A percentile compares a stretch with the other conserved stretches of the same genome.
Evolutionary conservation across 306 rosid genomes (phyloP).

Genomic region (Gleditsia sinensis): DNA sequence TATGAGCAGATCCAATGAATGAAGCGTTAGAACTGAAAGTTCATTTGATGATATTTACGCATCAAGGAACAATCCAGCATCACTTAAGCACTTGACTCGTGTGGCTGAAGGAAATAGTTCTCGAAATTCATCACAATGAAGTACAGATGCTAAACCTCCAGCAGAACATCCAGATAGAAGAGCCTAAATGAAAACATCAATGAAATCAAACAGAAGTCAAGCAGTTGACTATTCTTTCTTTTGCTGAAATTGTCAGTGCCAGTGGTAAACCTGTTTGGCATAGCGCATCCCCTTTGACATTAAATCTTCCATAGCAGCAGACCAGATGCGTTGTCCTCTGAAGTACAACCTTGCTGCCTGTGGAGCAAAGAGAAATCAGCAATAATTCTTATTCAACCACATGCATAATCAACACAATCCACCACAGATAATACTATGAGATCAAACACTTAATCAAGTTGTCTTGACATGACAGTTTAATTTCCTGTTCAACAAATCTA

Average conservation of each 20-base stretch:
- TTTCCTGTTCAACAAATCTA: neutral
- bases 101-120: slow-evolving; percentile 44
- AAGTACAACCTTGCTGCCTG: slow-evolving; percentile 70
- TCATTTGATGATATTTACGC: neutral
- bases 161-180: slow-evolving; percentile 72
- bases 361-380: slow-evolving; percentile 25
- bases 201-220: neutral
- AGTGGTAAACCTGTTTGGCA: slow-evolving; percentile 64
- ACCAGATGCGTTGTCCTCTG: slow-evolving; percentile 90
- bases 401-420: slow-evolving; percentile 12
- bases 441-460: slow-evolving; percentile 10
- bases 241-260: neutral
- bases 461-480: neutral
- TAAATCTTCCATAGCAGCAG: slow-evolving; percentile 73
- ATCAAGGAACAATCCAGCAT: slow-evolving; percentile 65
- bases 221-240: neutral
- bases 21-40: neutral
- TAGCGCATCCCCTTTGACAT: slow-evolving; percentile 82
- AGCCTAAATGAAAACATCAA: slow-evolving; percentile 34
- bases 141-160: slow-evolving; percentile 64
- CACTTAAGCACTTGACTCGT: slow-evolving; percentile 63
- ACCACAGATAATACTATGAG: slow-evolving; percentile 1
- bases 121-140: slow-evolving; percentile 63
- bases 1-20: neutral
- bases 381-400: slow-evolving; percentile 25